Conservation (phyloP, 2,329 filamentous ascomycete species). For the Zymoseptoria brevis region DNA sequence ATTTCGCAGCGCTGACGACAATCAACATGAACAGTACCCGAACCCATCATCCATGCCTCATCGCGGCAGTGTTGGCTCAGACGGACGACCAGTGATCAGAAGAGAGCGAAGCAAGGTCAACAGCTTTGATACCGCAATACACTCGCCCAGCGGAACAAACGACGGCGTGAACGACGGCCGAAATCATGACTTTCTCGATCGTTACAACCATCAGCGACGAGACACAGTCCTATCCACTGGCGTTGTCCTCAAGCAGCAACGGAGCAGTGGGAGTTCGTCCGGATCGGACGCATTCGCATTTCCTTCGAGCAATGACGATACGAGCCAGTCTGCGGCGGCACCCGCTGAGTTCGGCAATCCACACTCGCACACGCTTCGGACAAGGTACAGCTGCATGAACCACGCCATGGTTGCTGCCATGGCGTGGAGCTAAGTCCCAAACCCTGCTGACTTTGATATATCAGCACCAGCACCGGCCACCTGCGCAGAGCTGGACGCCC, state of each 20-base stretch:
- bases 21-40: slow-evolving; percentile 17
- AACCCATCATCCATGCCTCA: slow-evolving; percentile 13
- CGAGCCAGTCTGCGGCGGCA: slow-evolving; percentile 7
- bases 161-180: slow-evolving; percentile 12
- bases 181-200: slow-evolving; percentile 22
- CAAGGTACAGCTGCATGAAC: neutral
- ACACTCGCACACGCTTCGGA: neutral
- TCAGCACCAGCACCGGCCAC: slow-evolving; percentile 2
- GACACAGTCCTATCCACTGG: slow-evolving; percentile 8
- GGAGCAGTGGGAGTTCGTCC: slow-evolving; percentile 7
- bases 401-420: neutral
- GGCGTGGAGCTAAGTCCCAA: neutral
- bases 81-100: neutral
- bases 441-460: neutral
- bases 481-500: slow-evolving; percentile 5
- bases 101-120: slow-evolving; percentile 16
- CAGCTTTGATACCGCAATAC: slow-evolving; percentile 19
- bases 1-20: slow-evolving; percentile 19
- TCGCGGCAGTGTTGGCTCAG: neutral
- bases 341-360: slow-evolving; percentile 8
- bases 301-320: slow-evolving; percentile 19
- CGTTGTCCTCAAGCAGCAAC: slow-evolving; percentile 3
- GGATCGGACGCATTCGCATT: slow-evolving; percentile 12
- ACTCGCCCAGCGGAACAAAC: slow-evolving; percentile 5
- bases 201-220: slow-evolving; percentile 10